phyloP scores from a whole-genome alignment of 2,329 filamentous ascomycete genomes.

The Ophiostoma perfectum region DNA sequence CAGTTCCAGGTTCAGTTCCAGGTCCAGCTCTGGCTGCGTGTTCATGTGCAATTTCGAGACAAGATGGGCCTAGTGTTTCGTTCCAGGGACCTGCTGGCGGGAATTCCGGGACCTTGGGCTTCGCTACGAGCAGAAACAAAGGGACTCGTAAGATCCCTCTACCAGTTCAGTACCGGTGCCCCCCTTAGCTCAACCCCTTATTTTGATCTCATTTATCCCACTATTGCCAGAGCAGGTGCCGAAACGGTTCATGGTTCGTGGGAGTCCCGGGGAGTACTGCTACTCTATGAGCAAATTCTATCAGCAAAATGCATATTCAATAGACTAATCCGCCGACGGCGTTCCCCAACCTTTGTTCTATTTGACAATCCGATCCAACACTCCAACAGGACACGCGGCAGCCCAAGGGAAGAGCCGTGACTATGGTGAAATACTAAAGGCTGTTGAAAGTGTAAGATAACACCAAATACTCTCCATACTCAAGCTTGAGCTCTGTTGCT shows the following conservation, averaged over 20 bases:
- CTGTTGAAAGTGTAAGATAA: too few relatives aligned
- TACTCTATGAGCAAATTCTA: too few relatives aligned
- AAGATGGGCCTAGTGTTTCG: conserved; percentile 1
- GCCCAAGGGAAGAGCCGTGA: not conserved
- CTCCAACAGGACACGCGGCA: conserved; percentile 2
- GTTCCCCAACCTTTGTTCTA: not conserved
- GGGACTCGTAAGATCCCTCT: too few relatives aligned
- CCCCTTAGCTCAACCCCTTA: conserved; percentile 2
- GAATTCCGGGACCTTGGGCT: not conserved
- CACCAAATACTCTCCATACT: not conserved
- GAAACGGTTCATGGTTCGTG: not conserved
- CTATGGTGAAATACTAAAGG: not conserved
- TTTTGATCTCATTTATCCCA: not conserved
- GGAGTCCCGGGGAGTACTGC: too few relatives aligned
- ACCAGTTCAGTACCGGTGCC: not conserved
- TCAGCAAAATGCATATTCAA: too few relatives aligned
- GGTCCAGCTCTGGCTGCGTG: too few relatives aligned
- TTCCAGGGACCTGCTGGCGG: conserved; percentile 1
- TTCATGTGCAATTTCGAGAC: not conserved
- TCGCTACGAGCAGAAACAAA: not conserved
- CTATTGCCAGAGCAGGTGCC: conserved; percentile 3
- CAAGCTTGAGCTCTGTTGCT: not conserved
- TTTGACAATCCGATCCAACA: not conserved
- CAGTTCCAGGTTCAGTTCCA: too few relatives aligned
- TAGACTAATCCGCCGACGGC: not conserved